Evolutionary conservation across 371 early-diverging fungal genomes (phyloP).

Genomic region (Rhizopus microsporus): DNA sequence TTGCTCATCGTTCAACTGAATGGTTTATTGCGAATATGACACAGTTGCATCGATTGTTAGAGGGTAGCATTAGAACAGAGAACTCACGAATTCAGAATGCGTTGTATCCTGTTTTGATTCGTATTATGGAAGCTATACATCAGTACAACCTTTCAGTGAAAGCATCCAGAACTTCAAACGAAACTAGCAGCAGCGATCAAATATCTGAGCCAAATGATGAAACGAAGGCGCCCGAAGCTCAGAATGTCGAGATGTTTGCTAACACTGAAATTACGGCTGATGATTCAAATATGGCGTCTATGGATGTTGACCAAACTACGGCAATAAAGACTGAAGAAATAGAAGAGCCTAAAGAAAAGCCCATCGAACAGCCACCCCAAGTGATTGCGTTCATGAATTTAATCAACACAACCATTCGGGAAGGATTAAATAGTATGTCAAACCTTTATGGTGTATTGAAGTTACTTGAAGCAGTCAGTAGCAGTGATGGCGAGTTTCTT

Average conservation of each 20-base stretch:
- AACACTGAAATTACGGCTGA: not conserved
- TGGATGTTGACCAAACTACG: not conserved
- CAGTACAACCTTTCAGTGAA: slow-evolving; percentile 12
- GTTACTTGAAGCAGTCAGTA: slow-evolving; percentile 73
- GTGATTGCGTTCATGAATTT: slow-evolving; percentile 58
- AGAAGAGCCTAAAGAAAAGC: slow-evolving; percentile 2
- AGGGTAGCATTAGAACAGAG: slow-evolving; percentile 69
- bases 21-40: slow-evolving; percentile 74
- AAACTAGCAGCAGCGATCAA: not conserved
- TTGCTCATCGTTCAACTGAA: slow-evolving; percentile 58
- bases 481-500: slow-evolving; percentile 66
- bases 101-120: slow-evolving; percentile 66
- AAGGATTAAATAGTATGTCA: slow-evolving; percentile 67
- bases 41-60: slow-evolving; percentile 68
- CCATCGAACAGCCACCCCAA: slow-evolving; percentile 42
- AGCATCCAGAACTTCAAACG: not conserved
- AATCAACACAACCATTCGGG: slow-evolving; percentile 64
- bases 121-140: slow-evolving; percentile 60
- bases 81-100: slow-evolving; percentile 62
- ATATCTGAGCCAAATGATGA: not conserved
- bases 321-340: slow-evolving; percentile 4
- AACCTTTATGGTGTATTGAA: slow-evolving; percentile 71
- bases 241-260: not conserved
- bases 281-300: not conserved
- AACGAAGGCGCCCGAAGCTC: not conserved